A percentile compares a stretch with the other conserved stretches of the same genome.
These are phyloP conservation scores for Euphrasia confusa DNA, from an alignment of 257 asterid genomes.

Conservation along the genomic window DNA sequence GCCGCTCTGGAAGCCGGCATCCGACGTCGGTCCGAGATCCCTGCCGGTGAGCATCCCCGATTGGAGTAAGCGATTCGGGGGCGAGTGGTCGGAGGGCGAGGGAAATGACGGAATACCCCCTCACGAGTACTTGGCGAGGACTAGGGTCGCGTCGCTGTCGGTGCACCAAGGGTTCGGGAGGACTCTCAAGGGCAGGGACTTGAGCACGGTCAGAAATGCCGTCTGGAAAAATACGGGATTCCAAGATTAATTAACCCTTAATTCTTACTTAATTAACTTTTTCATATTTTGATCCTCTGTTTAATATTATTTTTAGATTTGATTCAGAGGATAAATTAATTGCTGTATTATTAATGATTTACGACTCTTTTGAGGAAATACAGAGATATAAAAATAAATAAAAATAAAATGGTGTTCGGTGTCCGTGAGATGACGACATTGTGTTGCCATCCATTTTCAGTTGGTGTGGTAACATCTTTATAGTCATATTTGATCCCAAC, in stretches of 20 bases:
- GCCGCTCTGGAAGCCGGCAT: slow-evolving; percentile 29
- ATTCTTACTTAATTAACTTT: background rate
- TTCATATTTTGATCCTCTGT: slow-evolving; percentile 23
- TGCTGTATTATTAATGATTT: no score
- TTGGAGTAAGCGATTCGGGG: slow-evolving; percentile 59
- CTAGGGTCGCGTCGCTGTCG: slow-evolving; percentile 67
- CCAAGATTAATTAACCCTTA: slow-evolving; percentile 41
- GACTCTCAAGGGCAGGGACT: slow-evolving; percentile 87
- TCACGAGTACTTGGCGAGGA: slow-evolving; percentile 77
- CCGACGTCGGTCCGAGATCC: slow-evolving; percentile 35
- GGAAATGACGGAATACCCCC: slow-evolving; percentile 59
- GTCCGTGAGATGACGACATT: no score
- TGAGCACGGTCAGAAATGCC: slow-evolving; percentile 83
- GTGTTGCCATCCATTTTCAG: no score
- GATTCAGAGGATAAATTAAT: no score
- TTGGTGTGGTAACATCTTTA: no score
- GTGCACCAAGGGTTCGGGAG: slow-evolving; percentile 84
- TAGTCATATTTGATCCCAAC: no score
- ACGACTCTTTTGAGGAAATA: no score
- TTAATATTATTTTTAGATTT: slow-evolving; percentile 3
- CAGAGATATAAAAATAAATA: no score
- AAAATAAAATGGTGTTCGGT: no score
- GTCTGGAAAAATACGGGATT: slow-evolving; percentile 85
- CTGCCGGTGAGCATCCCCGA: slow-evolving; percentile 78
- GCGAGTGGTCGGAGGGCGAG: slow-evolving; percentile 27